Base-by-base conservation (phyloP, 441 rosid species). In the Pelargonium myrrhifolium region DNA sequence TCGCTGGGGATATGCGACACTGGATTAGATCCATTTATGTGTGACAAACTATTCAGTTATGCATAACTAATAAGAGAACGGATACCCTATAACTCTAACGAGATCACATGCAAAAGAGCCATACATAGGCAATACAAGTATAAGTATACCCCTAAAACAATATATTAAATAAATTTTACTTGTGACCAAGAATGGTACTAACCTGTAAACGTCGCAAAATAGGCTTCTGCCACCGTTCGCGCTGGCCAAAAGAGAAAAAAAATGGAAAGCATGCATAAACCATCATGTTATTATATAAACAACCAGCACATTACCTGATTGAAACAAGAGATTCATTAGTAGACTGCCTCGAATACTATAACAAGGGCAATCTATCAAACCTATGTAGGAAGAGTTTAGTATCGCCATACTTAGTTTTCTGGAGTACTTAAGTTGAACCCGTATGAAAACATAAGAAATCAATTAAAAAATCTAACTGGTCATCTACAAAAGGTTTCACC, bases 201-300 rank as follows among this genome's bases (percentile, higher is more conserved):
- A 94, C 99, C 99, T 94, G 99, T 74, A 94, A 79, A 21, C 97
- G 94, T 65, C 98, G 93, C 75, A 94, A 75, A 72, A 89, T 67
- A 67, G 99, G 99, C 76, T 94, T 94, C 86, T 92, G 97, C 99
- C 97, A 90, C 75, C 86, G 79, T 79, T 86, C 89, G 62, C 99
- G 98, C 99, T 94, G 87, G 69, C 69, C 71, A 68, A 77, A 69
- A 68, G 39, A 67, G 26, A 31, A 66, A 68, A 47, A 61, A 3
- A 37, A 56, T 15, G 26, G 60, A 53, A 53, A 53, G 24, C 26
- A 53, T 53, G 60, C 60, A 62, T 67, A 70, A 67, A 68, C 31
- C 62, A 31, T 71, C 31, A 21, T 55, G 64, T 61, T 51, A 71
- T 21, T 24, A 24, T 22, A 60, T 43, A 59, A 47, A 49, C 10